Evolutionary conservation across 2,329 filamentous ascomycete genomes (phyloP).

Genomic region (Xenoacremonium recifei): DNA sequence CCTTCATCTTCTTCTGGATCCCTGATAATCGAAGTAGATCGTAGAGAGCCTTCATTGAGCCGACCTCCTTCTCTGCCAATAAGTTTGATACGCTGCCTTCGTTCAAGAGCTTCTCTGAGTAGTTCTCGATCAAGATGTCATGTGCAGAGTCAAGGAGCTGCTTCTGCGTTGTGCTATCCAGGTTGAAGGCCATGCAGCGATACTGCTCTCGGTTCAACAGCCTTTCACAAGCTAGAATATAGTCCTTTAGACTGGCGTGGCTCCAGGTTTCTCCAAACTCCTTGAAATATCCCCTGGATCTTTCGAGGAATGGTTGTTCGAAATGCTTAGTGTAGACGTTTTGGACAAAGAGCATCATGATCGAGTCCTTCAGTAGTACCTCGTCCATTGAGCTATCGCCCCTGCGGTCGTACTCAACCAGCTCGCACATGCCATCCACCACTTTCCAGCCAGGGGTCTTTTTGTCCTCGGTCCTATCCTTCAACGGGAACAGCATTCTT

Average conservation of each 20-base stretch:
- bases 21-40: conserved; percentile 69
- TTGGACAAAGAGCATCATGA: conserved; percentile 83
- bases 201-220: conserved; percentile 71
- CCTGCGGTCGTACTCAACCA: conserved; percentile 71
- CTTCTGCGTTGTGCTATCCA: conserved; percentile 80
- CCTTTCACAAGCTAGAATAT: conserved; percentile 67
- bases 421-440: conserved; percentile 62
- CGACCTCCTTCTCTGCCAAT: conserved; percentile 66
- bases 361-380: conserved; percentile 67
- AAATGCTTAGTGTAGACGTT: conserved; percentile 77
- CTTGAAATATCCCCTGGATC: conserved; percentile 66
- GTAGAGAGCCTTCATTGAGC: conserved; percentile 75
- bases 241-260: conserved; percentile 65
- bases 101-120: conserved; percentile 65
- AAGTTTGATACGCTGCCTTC: conserved; percentile 68
- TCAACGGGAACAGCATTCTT: conserved; percentile 47
- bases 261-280: conserved; percentile 69
- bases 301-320: conserved; percentile 69
- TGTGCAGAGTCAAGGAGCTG: conserved; percentile 74
- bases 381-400: conserved; percentile 57
- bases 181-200: conserved; percentile 75
- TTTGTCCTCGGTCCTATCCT: conserved; percentile 8
- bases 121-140: conserved; percentile 65
- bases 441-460: conserved; percentile 30
- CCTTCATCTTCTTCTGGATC: conserved; percentile 67